These are phyloP conservation scores for Exophiala phaeomuriformis DNA, from an alignment of 2,329 filamentous ascomycete species.

Conservation along the genomic window DNA sequence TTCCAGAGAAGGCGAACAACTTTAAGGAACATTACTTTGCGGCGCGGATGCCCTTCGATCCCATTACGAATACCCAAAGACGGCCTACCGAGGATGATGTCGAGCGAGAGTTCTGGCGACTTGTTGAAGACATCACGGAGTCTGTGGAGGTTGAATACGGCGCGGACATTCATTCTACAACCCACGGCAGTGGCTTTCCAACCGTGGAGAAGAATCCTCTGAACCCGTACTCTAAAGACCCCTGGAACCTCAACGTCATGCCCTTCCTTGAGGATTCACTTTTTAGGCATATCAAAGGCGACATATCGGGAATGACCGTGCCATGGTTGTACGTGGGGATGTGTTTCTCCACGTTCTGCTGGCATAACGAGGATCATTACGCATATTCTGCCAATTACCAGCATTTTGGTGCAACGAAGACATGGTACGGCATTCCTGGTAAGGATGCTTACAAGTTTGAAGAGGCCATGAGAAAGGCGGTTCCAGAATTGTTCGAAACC, in stretches of 20 bases:
- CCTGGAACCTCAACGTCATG: constrained; percentile 92
- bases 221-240: constrained; percentile 78
- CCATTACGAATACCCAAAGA: constrained; percentile 69
- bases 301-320: constrained; percentile 98
- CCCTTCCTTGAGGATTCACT: constrained; percentile 85
- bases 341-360: constrained; percentile 99
- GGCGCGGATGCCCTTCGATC: constrained; percentile 80
- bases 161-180: constrained; percentile 95
- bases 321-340: constrained; percentile 99
- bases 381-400: constrained; percentile 98
- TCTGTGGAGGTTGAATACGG: constrained; percentile 97
- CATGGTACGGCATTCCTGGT: constrained; percentile 96
- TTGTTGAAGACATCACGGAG: constrained; percentile 89
- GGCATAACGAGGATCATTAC: constrained; percentile 98
- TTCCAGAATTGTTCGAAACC: constrained; percentile 92
- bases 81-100: constrained; percentile 91
- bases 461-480: constrained; percentile 85
- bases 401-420: constrained; percentile 96
- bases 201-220: constrained; percentile 85
- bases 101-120: constrained; percentile 91
- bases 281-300: constrained; percentile 94
- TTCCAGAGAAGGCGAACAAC: constrained; percentile 89
- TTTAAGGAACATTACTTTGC: constrained; percentile 95
- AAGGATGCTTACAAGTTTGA: constrained; percentile 93
- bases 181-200: constrained; percentile 93